phyloP scores from a whole-genome alignment of 1,139 yeast genomes.

The Trichomonascaceae sp. region DNA sequence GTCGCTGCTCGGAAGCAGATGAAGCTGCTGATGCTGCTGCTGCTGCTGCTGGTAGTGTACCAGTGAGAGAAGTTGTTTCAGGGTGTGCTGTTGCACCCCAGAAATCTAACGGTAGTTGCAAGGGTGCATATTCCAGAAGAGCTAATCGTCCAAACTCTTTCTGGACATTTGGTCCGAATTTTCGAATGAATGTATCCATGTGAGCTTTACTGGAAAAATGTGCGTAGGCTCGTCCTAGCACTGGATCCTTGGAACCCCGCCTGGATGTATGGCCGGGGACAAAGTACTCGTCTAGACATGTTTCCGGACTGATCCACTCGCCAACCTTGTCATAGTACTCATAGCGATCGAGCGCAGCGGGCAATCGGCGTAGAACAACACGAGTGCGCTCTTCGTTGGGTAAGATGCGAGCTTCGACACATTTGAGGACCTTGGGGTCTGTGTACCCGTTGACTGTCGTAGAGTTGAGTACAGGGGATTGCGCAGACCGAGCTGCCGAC shows the following conservation, averaged over 20 bases:
- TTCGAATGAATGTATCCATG: constrained; percentile 10
- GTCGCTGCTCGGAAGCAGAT: too few species aligned
- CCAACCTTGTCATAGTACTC: constrained; percentile 19
- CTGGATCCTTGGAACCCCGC: constrained; percentile 10
- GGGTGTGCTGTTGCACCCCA: too few species aligned
- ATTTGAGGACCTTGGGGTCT: neutral
- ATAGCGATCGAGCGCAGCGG: constrained; percentile 24
- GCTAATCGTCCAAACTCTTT: constrained; percentile 3
- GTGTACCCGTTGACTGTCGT: constrained; percentile 1
- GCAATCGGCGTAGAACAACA: constrained; percentile 27
- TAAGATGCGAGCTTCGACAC: neutral
- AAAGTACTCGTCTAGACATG: constrained; percentile 21
- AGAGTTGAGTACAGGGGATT: neutral
- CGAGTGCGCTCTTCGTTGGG: constrained; percentile 11
- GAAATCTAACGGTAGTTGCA: too few species aligned
- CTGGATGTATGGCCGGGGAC: constrained; percentile 25
- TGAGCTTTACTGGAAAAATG: constrained; percentile 7
- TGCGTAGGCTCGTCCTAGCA: constrained; percentile 12
- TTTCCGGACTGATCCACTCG: constrained; percentile 10
- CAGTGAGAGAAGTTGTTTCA: too few species aligned
- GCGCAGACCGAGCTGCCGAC: neutral
- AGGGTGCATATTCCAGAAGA: constrained; percentile 17
- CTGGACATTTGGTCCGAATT: constrained; percentile 7
- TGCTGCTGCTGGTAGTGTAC: too few species aligned
- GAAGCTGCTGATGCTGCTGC: too few species aligned